Conservation (phyloP, 108 stramenopile species). For the Craspedostauros australis region DNA sequence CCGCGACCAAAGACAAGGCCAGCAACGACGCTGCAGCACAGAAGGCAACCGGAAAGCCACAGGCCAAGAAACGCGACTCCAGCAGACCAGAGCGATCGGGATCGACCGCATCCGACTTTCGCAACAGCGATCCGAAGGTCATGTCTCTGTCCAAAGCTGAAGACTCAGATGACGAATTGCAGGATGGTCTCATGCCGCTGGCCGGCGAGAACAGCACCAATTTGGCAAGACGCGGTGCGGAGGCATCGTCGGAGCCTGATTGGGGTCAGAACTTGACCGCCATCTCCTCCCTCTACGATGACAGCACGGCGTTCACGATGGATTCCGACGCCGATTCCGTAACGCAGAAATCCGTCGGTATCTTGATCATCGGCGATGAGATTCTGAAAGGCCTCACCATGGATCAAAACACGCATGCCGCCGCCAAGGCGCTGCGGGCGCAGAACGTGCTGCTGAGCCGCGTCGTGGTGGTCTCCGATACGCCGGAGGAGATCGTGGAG, state of each 20-base stretch:
- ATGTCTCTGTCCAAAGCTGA: too few relatives aligned
- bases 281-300: too few relatives aligned
- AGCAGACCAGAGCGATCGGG: too few relatives aligned
- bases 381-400: constrained; percentile 87
- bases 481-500: constrained; percentile 64
- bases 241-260: too few relatives aligned
- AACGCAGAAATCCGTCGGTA: constrained; percentile 43
- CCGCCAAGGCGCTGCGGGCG: constrained; percentile 74
- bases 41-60: not conserved
- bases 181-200: too few relatives aligned
- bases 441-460: constrained; percentile 66
- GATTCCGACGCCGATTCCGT: not conserved
- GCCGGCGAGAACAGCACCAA: too few relatives aligned
- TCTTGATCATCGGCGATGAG: constrained; percentile 92
- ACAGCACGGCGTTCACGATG: too few relatives aligned
- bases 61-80: not conserved
- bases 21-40: not conserved
- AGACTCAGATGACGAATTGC: too few relatives aligned
- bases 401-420: constrained; percentile 84
- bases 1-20: not conserved
- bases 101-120: too few relatives aligned
- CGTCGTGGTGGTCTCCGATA: constrained; percentile 84
- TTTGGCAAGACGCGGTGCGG: too few relatives aligned
- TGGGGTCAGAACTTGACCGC: too few relatives aligned
- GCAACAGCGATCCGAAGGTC: too few relatives aligned